phyloP scores from a whole-genome alignment of 2,329 filamentous ascomycete genomes.

The Aspergillus pseudoviridinutans region DNA sequence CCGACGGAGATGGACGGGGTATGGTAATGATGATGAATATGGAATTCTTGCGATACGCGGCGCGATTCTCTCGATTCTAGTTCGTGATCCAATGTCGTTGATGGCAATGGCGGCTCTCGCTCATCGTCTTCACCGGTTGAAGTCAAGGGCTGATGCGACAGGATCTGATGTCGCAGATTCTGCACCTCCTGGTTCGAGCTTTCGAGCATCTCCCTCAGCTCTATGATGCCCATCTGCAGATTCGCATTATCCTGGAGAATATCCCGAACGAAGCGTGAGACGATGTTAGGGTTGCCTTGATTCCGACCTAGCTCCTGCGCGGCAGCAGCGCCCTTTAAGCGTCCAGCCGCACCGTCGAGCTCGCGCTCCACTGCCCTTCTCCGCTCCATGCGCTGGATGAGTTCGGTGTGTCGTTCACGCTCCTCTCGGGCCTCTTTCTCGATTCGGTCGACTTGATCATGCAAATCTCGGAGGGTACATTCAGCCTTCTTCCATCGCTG shows the following conservation, averaged over 20 bases:
- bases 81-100: conserved; percentile 66
- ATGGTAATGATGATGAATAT: conserved; percentile 95
- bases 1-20: conserved; percentile 51
- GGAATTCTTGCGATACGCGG: conserved; percentile 67
- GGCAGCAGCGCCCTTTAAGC: conserved; percentile 76
- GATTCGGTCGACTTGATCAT: conserved; percentile 84
- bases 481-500: conserved; percentile 85
- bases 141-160: conserved; percentile 68
- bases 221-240: conserved; percentile 84
- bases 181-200: conserved; percentile 95
- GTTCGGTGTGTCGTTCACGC: conserved; percentile 73
- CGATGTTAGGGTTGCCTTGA: conserved; percentile 62
- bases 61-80: conserved; percentile 53
- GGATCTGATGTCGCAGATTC: conserved; percentile 73
- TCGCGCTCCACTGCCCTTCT: conserved; percentile 79
- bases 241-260: conserved; percentile 94
- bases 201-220: conserved; percentile 83
- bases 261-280: conserved; percentile 95
- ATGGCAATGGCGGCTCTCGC: conserved; percentile 26
- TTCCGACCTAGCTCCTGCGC: conserved; percentile 60
- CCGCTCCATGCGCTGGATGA: conserved; percentile 77
- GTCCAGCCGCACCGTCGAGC: conserved; percentile 71
- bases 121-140: conserved; percentile 21
- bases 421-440: conserved; percentile 80
- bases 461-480: conserved; percentile 69